A percentile compares a stretch with the other conserved stretches of the same genome.
Evolutionary conservation across 495 filamentous ascomycete species (phyloP).

Genomic region (Haplographium delicatum): DNA sequence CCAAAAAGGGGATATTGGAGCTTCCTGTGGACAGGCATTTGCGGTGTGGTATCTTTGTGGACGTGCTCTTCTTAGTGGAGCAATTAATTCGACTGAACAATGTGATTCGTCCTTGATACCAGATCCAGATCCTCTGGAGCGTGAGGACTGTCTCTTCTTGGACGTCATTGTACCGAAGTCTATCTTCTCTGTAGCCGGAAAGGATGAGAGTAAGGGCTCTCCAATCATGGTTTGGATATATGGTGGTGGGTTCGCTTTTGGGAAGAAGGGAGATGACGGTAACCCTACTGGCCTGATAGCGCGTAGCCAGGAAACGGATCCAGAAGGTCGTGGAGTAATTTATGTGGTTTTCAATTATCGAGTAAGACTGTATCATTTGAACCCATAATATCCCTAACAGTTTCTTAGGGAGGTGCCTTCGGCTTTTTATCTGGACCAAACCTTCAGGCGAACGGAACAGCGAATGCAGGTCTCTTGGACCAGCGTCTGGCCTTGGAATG

Average conservation of each 20-base stretch:
- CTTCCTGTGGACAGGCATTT: no score
- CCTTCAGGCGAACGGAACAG: not conserved
- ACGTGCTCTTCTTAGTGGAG: no score
- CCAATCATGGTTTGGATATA: not conserved
- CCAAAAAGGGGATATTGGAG: conserved; percentile 39
- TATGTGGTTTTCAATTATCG: not conserved
- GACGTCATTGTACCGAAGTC: conserved; percentile 43
- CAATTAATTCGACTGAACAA: no score
- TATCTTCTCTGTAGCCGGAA: conserved; percentile 30
- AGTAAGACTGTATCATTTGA: no score
- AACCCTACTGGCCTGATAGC: not conserved
- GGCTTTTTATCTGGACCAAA: not conserved
- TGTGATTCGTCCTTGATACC: no score
- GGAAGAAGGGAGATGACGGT: not conserved
- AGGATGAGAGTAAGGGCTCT: not conserved
- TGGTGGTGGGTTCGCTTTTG: not conserved
- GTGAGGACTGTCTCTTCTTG: conserved; percentile 18
- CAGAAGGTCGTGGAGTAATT: not conserved
- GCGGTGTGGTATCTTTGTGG: no score
- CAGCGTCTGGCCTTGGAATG: conserved; percentile 67
- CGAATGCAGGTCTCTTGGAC: conserved; percentile 62
- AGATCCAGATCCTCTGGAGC: not conserved
- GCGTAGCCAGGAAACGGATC: not conserved
- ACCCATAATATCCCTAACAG: no score
- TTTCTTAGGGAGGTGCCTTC: no score